These are phyloP conservation scores for Amphirosellinia nigrospora DNA, from an alignment of 495 filamentous ascomycete species.

Conservation along the genomic window DNA sequence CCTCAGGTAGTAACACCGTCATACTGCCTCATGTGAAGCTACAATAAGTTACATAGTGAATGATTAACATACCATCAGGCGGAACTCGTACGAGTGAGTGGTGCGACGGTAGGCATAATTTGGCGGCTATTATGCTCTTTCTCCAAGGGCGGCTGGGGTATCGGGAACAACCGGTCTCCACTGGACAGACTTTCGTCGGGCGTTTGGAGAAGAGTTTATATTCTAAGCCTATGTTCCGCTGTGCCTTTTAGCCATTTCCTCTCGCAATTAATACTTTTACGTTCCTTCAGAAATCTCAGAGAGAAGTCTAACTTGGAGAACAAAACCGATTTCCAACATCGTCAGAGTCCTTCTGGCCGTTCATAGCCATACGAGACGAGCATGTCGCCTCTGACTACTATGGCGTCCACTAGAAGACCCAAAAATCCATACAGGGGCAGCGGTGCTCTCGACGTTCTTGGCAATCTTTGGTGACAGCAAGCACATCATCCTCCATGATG, in stretches of 20 bases:
- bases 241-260: background rate
- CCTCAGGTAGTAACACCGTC: background rate
- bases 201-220: slow-evolving; percentile 12
- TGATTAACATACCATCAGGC: background rate
- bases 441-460: background rate
- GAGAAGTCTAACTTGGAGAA: background rate
- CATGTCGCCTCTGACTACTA: background rate
- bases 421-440: background rate
- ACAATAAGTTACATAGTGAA: background rate
- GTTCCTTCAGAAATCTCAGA: background rate
- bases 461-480: background rate
- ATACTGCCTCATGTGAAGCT: background rate
- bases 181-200: background rate
- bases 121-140: slow-evolving; percentile 18
- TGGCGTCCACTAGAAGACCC: background rate
- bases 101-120: slow-evolving; percentile 10
- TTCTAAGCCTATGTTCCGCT: background rate
- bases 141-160: slow-evolving; percentile 12
- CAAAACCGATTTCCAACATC: background rate
- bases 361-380: background rate
- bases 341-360: background rate
- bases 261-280: background rate
- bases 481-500: background rate
- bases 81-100: slow-evolving; percentile 18
- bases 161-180: slow-evolving; percentile 25